Percentiles rank a stretch among this genome's conserved stretches.
phyloP scores from a whole-genome alignment of 2,329 filamentous ascomycete genomes.

The Apiospora malaysiana region DNA sequence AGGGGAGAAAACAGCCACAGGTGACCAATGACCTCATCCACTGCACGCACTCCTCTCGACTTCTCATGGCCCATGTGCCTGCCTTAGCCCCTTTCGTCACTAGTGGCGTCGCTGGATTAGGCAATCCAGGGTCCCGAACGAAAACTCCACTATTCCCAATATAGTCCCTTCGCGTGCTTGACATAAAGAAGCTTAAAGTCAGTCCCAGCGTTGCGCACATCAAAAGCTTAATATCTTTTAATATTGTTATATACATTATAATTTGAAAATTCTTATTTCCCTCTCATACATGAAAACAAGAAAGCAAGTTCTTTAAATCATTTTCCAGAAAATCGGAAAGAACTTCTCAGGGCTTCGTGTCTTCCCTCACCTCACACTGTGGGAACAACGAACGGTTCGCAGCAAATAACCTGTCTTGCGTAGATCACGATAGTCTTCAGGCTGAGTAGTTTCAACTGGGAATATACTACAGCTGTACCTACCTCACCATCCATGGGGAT shows the following conservation, averaged over 20 bases:
- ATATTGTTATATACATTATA: too few relatives aligned
- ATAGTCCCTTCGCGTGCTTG: not conserved
- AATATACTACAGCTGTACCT: not conserved
- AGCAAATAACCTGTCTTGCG: too few relatives aligned
- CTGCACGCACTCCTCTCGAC: not conserved
- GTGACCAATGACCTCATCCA: slow-evolving; percentile 22
- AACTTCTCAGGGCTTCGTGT: too few relatives aligned
- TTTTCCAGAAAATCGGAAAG: too few relatives aligned
- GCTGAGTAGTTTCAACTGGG: too few relatives aligned
- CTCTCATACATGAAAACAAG: too few relatives aligned
- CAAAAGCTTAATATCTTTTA: not conserved
- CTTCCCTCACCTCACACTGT: too few relatives aligned
- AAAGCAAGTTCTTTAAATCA: too few relatives aligned
- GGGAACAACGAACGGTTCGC: too few relatives aligned
- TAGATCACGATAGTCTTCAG: too few relatives aligned
- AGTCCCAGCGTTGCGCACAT: not conserved
- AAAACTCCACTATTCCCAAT: not conserved
- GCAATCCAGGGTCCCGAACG: slow-evolving; percentile 19
- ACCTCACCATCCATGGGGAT: too few relatives aligned
- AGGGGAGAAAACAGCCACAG: slow-evolving; percentile 13
- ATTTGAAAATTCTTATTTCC: too few relatives aligned
- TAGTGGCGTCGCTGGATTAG: slow-evolving; percentile 6
- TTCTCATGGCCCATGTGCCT: slow-evolving; percentile 19
- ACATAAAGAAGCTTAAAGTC: slow-evolving; percentile 19
- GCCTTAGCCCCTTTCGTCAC: slow-evolving; percentile 20